Conservation (phyloP, 2,329 filamentous ascomycete species). For the Fusarium drepaniforme region DNA sequence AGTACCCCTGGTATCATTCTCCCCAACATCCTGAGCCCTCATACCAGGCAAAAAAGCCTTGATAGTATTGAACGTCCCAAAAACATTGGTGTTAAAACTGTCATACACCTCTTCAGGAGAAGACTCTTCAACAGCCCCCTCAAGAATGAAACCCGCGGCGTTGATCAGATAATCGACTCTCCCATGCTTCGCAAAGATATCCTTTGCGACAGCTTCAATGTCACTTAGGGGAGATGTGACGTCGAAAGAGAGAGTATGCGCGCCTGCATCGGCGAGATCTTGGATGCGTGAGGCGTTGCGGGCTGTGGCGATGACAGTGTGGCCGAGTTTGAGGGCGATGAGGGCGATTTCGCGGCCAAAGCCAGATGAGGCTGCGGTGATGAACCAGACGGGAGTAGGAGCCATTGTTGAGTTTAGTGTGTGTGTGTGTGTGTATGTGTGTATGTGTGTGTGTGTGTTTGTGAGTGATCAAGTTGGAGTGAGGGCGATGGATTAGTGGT, state of each 20-base stretch:
- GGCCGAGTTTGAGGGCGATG: constrained; percentile 58
- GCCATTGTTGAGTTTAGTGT: constrained; percentile 4
- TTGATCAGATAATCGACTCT: constrained; percentile 63
- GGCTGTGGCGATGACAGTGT: constrained; percentile 64
- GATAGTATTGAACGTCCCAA: constrained; percentile 62
- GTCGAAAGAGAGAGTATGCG: constrained; percentile 59
- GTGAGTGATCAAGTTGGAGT: not conserved
- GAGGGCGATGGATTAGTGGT: not conserved
- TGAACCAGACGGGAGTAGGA: constrained; percentile 61
- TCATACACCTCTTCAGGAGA: constrained; percentile 52
- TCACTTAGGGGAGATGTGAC: constrained; percentile 54
- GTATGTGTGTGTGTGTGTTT: not conserved
- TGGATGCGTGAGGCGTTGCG: constrained; percentile 55
- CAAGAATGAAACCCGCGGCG: constrained; percentile 59
- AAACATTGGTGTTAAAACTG: constrained; percentile 65
- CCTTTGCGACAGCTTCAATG: constrained; percentile 52
- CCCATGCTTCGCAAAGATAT: constrained; percentile 48
- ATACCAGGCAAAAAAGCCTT: constrained; percentile 62
- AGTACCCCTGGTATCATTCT: constrained; percentile 37
- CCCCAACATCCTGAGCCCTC: constrained; percentile 50
- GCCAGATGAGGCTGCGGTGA: constrained; percentile 64
- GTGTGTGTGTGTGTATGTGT: not conserved
- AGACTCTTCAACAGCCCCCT: constrained; percentile 56
- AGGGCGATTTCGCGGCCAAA: constrained; percentile 61
- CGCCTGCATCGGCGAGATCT: constrained; percentile 57